Conservation (phyloP, 441 rosid genomes). For the Euphorbia celastroides region DNA sequence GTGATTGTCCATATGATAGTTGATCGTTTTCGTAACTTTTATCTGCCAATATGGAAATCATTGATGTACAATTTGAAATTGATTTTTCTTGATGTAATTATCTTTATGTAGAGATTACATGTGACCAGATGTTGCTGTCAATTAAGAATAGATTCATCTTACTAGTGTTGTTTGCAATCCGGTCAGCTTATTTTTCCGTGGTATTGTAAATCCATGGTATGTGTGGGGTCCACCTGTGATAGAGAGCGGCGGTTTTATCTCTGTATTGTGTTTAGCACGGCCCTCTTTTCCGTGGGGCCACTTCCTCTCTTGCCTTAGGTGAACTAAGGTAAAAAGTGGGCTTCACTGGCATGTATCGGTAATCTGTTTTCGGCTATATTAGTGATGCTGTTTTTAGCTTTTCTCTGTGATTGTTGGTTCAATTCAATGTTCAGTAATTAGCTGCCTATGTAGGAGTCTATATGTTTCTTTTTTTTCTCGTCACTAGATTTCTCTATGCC, state of each 20-base stretch:
- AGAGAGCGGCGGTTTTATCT: neutral
- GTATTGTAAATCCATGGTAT: neutral
- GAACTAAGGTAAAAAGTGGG: neutral
- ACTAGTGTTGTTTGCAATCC: neutral
- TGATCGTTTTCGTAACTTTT: neutral
- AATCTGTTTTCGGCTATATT: neutral
- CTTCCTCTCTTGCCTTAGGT: neutral
- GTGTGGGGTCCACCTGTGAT: slow-evolving; percentile 3
- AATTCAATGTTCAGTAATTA: neutral
- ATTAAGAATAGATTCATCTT: slow-evolving; percentile 1
- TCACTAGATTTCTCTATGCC: neutral
- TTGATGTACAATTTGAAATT: neutral
- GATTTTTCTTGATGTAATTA: neutral
- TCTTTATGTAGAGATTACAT: neutral
- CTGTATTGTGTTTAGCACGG: neutral
- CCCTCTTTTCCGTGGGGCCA: neutral
- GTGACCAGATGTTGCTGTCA: neutral
- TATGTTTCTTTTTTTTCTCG: neutral
- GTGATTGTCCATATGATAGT: slow-evolving; percentile 6
- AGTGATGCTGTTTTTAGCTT: neutral
- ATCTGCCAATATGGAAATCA: neutral
- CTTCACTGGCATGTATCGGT: neutral
- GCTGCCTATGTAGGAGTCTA: neutral
- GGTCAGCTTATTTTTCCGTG: neutral
- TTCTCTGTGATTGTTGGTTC: neutral